Percentiles rank a stretch among this genome's conserved stretches.
Evolutionary conservation across 2,329 filamentous ascomycete genomes (phyloP).

Genomic region (Beauveria sp.): DNA sequence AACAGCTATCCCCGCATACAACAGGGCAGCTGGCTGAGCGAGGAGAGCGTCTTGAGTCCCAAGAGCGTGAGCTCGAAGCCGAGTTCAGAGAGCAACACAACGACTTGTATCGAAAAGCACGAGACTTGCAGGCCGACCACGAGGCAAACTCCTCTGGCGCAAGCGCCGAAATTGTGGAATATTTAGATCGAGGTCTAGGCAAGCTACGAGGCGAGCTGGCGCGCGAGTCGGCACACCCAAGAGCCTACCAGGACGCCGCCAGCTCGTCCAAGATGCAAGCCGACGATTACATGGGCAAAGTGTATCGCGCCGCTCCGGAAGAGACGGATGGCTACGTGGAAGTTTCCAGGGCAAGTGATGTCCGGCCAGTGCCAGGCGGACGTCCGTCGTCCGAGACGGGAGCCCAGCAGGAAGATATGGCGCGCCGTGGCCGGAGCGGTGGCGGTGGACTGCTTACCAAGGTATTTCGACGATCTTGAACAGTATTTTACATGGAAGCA

Average conservation of each 20-base stretch:
- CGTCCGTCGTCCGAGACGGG: slow-evolving; percentile 15
- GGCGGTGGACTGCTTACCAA: slow-evolving; percentile 27
- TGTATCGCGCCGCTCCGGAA: slow-evolving; percentile 18
- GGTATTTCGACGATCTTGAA: slow-evolving; percentile 24
- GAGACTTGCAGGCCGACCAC: slow-evolving; percentile 25
- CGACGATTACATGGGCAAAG: slow-evolving; percentile 22
- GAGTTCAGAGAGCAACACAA: slow-evolving; percentile 41
- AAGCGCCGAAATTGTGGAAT: slow-evolving; percentile 40
- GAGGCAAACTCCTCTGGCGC: slow-evolving; percentile 29
- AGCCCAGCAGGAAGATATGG: slow-evolving; percentile 13
- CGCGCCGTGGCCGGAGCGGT: slow-evolving; percentile 20
- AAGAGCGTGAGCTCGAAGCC: slow-evolving; percentile 41
- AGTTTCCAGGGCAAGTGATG: slow-evolving; percentile 21
- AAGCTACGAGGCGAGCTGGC: slow-evolving; percentile 29
- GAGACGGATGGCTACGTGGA: slow-evolving; percentile 29
- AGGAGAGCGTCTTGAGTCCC: slow-evolving; percentile 31
- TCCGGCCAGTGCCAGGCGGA: slow-evolving; percentile 13
- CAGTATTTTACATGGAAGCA: background rate
- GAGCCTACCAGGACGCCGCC: background rate
- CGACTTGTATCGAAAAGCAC: slow-evolving; percentile 37
- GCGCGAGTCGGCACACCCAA: background rate
- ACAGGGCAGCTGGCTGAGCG: slow-evolving; percentile 33
- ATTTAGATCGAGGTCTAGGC: slow-evolving; percentile 38
- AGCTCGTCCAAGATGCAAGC: slow-evolving; percentile 24
- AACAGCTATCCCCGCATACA: slow-evolving; percentile 29